These are phyloP conservation scores for Yamadazyma dendronema DNA, from an alignment of 1,139 yeast species.

Conservation along the genomic window DNA sequence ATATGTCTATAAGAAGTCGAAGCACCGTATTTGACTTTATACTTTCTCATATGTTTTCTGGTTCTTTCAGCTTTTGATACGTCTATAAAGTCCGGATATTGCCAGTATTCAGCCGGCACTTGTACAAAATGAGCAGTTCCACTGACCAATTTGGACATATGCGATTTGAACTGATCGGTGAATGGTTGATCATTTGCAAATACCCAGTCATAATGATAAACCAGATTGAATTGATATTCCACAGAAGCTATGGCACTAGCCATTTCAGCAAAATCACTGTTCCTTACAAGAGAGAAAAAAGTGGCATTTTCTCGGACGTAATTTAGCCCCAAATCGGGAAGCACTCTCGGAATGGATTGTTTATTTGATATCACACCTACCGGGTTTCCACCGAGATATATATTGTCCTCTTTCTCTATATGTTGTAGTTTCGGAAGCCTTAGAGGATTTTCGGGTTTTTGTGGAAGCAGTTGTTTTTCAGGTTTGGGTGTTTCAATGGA, in stretches of 20 bases:
- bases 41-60: slow-evolving; percentile 17
- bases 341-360: background rate
- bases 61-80: slow-evolving; percentile 59
- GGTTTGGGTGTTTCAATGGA: no score
- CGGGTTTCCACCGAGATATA: background rate
- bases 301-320: slow-evolving; percentile 44
- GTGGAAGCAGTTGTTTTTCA: no score
- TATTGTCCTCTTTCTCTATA: background rate
- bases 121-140: slow-evolving; percentile 64
- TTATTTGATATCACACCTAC: background rate
- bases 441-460: no score
- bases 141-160: slow-evolving; percentile 47
- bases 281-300: slow-evolving; percentile 71
- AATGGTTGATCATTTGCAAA: slow-evolving; percentile 78
- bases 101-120: slow-evolving; percentile 48
- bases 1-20: slow-evolving; percentile 69
- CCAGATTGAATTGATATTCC: slow-evolving; percentile 81
- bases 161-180: slow-evolving; percentile 53
- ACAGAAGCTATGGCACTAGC: slow-evolving; percentile 63
- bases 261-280: slow-evolving; percentile 68
- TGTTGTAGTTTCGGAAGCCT: no score
- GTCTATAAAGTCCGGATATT: slow-evolving; percentile 29
- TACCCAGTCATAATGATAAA: slow-evolving; percentile 87
- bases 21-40: slow-evolving; percentile 68
- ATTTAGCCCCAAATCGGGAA: background rate